A percentile compares a stretch with the other conserved stretches of the same genome.
These are phyloP conservation scores for Erucastrum elatum DNA, from an alignment of 345 rosid species.

Conservation along the genomic window DNA sequence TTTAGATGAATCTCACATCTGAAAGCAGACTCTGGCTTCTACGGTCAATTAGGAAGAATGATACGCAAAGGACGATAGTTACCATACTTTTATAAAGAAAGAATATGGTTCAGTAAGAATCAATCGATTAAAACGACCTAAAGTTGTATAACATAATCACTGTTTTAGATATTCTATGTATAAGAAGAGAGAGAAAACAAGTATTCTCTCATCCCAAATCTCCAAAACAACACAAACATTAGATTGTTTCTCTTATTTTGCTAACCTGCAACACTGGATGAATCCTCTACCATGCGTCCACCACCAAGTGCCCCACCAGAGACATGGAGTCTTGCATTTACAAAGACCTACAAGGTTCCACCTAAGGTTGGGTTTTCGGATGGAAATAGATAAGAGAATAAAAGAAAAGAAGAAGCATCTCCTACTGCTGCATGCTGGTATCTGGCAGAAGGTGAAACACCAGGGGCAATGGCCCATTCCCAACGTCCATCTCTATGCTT, in stretches of 20 bases:
- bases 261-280: slow-evolving; percentile 94
- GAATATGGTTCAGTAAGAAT: background rate
- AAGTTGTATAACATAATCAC: background rate
- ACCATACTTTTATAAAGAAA: slow-evolving; percentile 1
- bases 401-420: slow-evolving; percentile 24
- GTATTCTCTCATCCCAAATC: slow-evolving; percentile 7
- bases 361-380: slow-evolving; percentile 18
- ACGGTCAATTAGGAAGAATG: background rate
- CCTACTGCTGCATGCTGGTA: slow-evolving; percentile 99
- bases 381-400: slow-evolving; percentile 9
- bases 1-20: background rate
- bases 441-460: slow-evolving; percentile 97
- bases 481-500: slow-evolving; percentile 99
- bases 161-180: background rate
- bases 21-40: slow-evolving; percentile 6
- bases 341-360: slow-evolving; percentile 70
- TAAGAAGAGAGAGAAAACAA: background rate
- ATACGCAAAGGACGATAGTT: background rate
- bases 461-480: slow-evolving; percentile 99
- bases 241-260: background rate
- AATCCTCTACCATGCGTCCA: slow-evolving; percentile 99
- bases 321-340: slow-evolving; percentile 96
- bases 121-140: background rate
- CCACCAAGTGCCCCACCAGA: slow-evolving; percentile 99
- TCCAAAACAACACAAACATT: slow-evolving; percentile 6